These are phyloP conservation scores for Excoecaria agallocha DNA, from an alignment of 345 rosid species.

Conservation along the genomic window DNA sequence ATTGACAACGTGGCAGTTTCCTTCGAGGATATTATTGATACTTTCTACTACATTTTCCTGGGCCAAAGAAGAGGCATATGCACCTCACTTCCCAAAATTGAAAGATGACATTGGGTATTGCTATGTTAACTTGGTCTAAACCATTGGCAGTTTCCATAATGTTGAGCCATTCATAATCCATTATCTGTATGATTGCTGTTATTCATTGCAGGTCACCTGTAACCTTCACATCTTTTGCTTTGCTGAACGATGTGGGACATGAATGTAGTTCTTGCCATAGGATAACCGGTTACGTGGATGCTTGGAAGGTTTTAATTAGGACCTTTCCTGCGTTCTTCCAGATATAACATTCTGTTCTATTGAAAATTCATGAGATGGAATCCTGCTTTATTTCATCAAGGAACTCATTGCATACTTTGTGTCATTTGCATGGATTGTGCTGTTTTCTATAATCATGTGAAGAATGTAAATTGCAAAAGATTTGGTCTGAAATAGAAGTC, in stretches of 20 bases:
- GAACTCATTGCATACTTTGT: neutral
- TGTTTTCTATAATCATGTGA: neutral
- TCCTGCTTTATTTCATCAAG: neutral
- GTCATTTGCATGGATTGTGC: neutral
- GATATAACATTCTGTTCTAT: too few species aligned
- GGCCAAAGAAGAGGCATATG: slow-evolving; percentile 36
- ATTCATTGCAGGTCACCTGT: slow-evolving; percentile 26
- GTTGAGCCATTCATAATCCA: slow-evolving; percentile 18
- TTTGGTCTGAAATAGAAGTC: neutral
- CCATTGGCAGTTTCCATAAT: slow-evolving; percentile 16
- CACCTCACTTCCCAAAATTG: slow-evolving; percentile 30
- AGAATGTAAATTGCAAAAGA: neutral
- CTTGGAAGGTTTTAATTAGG: slow-evolving; percentile 27
- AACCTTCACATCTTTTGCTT: slow-evolving; percentile 25
- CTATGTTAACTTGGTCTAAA: slow-evolving; percentile 28
- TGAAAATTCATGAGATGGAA: too few species aligned
- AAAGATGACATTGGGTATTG: slow-evolving; percentile 34
- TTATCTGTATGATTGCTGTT: slow-evolving; percentile 19
- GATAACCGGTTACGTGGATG: slow-evolving; percentile 22
- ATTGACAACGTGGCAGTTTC: slow-evolving; percentile 21
- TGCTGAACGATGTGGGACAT: slow-evolving; percentile 27
- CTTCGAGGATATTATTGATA: slow-evolving; percentile 36
- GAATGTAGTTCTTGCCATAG: slow-evolving; percentile 30
- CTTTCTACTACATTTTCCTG: slow-evolving; percentile 45
- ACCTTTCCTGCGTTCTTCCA: slow-evolving; percentile 24